Evolutionary conservation across 148 eudicot genomes (phyloP).

Genomic region (Linanthus parryae): DNA sequence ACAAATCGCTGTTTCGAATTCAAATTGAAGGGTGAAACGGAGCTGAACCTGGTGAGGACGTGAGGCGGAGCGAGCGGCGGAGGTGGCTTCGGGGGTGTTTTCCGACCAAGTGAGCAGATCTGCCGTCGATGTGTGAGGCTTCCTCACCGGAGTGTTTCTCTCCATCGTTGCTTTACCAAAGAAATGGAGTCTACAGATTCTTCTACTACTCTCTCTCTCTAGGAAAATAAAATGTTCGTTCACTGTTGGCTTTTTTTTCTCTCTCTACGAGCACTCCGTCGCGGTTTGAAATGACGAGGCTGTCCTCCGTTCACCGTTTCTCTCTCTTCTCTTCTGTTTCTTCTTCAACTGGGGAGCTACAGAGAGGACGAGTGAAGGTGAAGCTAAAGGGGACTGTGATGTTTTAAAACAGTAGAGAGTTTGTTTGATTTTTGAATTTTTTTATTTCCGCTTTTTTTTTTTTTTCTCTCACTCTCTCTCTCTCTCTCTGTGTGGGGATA

Average conservation of each 20-base stretch:
- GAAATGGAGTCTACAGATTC: not conserved
- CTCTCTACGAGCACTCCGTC: not conserved
- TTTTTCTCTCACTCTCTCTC: no score
- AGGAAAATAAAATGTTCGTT: not conserved
- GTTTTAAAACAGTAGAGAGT: no score
- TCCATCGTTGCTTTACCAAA: slow-evolving; percentile 9
- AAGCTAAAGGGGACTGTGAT: no score
- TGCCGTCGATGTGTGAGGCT: slow-evolving; percentile 83
- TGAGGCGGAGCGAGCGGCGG: slow-evolving; percentile 28
- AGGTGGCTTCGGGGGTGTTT: slow-evolving; percentile 7
- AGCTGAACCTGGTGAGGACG: slow-evolving; percentile 40
- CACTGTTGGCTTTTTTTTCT: not conserved
- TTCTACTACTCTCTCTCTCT: slow-evolving; percentile 7
- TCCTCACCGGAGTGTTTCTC: slow-evolving; percentile 61
- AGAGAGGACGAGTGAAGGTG: no score
- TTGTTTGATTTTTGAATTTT: no score
- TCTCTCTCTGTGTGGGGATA: no score
- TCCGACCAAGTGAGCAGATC: slow-evolving; percentile 85
- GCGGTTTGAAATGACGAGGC: slow-evolving; percentile 8
- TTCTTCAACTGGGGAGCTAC: no score
- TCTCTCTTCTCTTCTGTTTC: no score
- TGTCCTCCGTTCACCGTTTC: slow-evolving; percentile 7
- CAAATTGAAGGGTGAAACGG: not conserved
- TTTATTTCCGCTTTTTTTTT: no score
- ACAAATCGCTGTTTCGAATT: not conserved